Base-by-base conservation (phyloP, 768 basidiomycete species). In the Inosperma sp. region DNA sequence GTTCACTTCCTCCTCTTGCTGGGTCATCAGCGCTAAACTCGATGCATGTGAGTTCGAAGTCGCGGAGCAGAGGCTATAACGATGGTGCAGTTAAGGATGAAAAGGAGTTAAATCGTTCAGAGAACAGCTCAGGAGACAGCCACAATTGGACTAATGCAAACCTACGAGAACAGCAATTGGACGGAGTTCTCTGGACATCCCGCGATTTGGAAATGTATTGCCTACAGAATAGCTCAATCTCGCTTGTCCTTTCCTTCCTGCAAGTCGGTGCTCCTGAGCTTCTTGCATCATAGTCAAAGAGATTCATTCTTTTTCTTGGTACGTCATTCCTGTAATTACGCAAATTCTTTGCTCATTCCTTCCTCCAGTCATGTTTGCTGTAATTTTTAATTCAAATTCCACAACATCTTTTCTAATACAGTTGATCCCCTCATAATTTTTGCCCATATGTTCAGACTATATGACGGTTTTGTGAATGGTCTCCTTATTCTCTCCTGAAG, bases 201-300 rank as follows among this genome's bases (percentile, higher is more conserved):
- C 81, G 82, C 50, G 93, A 95, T 60, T 68, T 98, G 53, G 84
- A 89, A 62, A 67, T 86, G 59, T 80, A 88, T 26, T 94, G 92
- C 63, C 81, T 83, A 57, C 93, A 96, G 66, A 98, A 96, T 60
- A 93, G 92, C 62, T 76, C 88, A 12, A 82, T 97, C 30, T 79
- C 88, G 3, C 71, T 82, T 27, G 80, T 93, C 48, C 74, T 95
- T 39, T 79, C 83, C 44, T 75, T 78, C 55, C 65, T 88, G 39
- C 79, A 81, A 61, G 75, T 78, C 10, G 75, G 74, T 10, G 62
- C 71, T 31, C 68, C 75, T 37, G 77, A 73, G 52, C 67, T 68
- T 47, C 65, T 49, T 12, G 45, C 56, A n/a, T 54, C 55, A 21
- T 56, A 50, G 40, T 43, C 37, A 37, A 43, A 17, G 19, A 34